Base-by-base conservation (phyloP, 495 filamentous ascomycete species). In the Aspergillus homomorphus region DNA sequence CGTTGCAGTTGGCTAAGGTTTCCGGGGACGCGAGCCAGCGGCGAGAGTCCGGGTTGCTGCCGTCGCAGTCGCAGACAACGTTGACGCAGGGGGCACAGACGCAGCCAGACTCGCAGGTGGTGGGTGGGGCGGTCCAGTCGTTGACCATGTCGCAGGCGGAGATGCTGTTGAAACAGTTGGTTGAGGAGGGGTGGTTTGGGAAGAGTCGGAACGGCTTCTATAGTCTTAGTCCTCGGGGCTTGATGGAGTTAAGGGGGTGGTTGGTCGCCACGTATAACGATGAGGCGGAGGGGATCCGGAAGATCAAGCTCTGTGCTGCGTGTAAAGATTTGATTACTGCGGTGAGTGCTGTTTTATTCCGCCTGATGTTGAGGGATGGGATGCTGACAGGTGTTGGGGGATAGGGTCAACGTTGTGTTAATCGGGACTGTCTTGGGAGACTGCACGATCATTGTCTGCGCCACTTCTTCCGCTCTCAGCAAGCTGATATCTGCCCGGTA, bases 301-400 rank as follows among this genome's bases (percentile, higher is more conserved):
- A 81, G 59, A 88, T 98, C 68, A 96, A 94, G 82, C 83, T 86
- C 58, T 98, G 94, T 73, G 81, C 86, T 68, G 90, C 89, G 2
- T 98, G 94, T 70, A 89, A 84, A 72, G 92, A 97, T 70, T 89
- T 98, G 56, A 82, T 97, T 56, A 98, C 92, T 8, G 75, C 89
- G 59, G 84, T 84, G 64, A 68, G 82, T 79, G 53, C 7, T 30
- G 0, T 52, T 48, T 44, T 23, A 45, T 42, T 52, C 52, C 16
- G 43, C n/a, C 48, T 12, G n/a, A 6, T 22, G 12, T 45, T 55
- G 6, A 1, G 15, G 48, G 42, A 8, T 6, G 15, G 48, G 23
- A 19, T 42, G n/a, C 22, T 63, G 38, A 67, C 54, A 62, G 14
- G 30, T 54, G 28, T 42, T 42, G 1, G 23, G 21, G 22, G 9